Percentiles rank a stretch among this genome's conserved stretches.
Evolutionary conservation across 2,329 filamentous ascomycete species (phyloP).

Genomic region (Ophiostoma tasmaniense): DNA sequence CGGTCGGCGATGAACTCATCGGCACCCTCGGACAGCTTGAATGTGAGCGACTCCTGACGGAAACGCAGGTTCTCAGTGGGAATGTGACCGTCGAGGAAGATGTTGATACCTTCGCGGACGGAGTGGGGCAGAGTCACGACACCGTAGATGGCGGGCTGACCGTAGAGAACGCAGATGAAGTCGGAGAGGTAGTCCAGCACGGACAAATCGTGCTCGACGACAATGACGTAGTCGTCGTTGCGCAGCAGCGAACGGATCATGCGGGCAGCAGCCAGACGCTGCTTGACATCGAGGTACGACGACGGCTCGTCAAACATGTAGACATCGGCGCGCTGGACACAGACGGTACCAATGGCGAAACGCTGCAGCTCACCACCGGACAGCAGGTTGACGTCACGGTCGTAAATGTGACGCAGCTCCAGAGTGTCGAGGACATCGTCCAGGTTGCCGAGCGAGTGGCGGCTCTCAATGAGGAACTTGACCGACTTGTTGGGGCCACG

Average conservation of each 20-base stretch:
- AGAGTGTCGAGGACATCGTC: constrained; percentile 75
- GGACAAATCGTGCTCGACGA: constrained; percentile 98
- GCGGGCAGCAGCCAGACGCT: constrained; percentile 83
- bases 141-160: constrained; percentile 90
- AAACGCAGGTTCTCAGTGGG: constrained; percentile 98
- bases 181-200: constrained; percentile 98
- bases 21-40: constrained; percentile 81
- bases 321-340: constrained; percentile 91
- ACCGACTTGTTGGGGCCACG: constrained; percentile 75
- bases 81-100: constrained; percentile 93
- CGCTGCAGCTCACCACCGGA: constrained; percentile 97
- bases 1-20: constrained; percentile 85
- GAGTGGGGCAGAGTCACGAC: constrained; percentile 93
- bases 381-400: constrained; percentile 81
- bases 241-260: constrained; percentile 87
- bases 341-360: constrained; percentile 93
- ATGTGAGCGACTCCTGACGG: constrained; percentile 92
- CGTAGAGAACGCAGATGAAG: constrained; percentile 96
- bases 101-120: constrained; percentile 97
- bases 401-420: constrained; percentile 57
- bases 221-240: constrained; percentile 90
- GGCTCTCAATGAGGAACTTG: constrained; percentile 65
- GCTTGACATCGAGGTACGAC: constrained; percentile 98
- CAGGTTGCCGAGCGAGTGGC: constrained; percentile 68
- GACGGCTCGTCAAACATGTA: constrained; percentile 99